Conservation (phyloP, 257 asterid genomes). For the Nicotiana attenuata region DNA sequence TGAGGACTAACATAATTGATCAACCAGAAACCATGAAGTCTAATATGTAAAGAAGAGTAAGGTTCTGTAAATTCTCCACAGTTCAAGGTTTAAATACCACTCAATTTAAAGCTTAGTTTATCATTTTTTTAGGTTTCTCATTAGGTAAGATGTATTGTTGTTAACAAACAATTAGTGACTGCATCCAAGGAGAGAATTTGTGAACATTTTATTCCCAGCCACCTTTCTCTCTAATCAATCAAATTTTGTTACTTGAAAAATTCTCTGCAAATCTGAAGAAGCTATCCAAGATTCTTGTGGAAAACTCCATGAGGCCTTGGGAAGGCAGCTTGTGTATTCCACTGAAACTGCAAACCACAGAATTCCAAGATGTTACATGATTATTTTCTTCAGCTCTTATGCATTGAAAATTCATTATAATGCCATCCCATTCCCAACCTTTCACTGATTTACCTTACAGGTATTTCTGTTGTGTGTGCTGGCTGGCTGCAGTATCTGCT, state of each 20-base stretch:
- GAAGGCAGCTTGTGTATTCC: background rate
- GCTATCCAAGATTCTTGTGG: background rate
- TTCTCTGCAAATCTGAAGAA: background rate
- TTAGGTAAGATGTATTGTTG: background rate
- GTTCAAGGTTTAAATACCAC: no score
- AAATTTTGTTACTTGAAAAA: background rate
- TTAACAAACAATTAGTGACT: background rate
- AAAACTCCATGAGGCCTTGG: background rate
- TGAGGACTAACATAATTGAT: background rate
- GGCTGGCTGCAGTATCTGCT: conserved; percentile 62
- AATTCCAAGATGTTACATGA: background rate
- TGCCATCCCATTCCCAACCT: background rate
- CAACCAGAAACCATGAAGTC: background rate
- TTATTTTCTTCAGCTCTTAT: background rate
- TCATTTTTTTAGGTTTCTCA: background rate
- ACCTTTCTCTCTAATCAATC: background rate
- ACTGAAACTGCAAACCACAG: background rate
- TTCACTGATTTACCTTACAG: conserved; percentile 19
- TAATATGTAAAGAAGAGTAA: background rate
- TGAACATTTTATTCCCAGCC: background rate
- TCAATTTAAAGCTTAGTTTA: background rate
- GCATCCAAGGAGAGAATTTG: background rate
- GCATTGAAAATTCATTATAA: background rate
- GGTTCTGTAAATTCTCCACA: no score
- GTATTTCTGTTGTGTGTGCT: conserved; percentile 46